Percentiles rank a stretch among this genome's conserved stretches.
Conservation (phyloP, 768 basidiomycete species). For the Leccinum arenicola region DNA sequence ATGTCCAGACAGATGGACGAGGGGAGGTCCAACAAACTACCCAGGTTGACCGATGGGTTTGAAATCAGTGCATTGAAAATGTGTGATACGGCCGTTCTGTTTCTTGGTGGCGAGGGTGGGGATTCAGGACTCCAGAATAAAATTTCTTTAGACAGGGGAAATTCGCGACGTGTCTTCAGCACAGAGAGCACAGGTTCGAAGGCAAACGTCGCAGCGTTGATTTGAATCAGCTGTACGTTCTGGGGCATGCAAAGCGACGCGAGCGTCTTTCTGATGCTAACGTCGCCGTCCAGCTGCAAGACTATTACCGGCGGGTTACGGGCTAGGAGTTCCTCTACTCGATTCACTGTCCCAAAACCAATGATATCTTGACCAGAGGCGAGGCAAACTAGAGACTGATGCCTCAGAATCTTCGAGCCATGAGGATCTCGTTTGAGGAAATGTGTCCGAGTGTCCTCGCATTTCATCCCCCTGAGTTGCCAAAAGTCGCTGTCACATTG, state of each 20-base stretch:
- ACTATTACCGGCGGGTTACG: constrained; percentile 47
- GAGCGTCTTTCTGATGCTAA: constrained; percentile 37
- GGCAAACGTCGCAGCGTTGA: constrained; percentile 58
- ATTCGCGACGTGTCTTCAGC: constrained; percentile 32
- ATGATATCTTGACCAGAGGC: constrained; percentile 48
- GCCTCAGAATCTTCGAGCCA: constrained; percentile 40
- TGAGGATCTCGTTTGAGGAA: constrained; percentile 34
- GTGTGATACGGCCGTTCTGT: constrained; percentile 6
- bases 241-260: constrained; percentile 32
- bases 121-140: constrained; percentile 47
- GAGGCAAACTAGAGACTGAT: constrained; percentile 55
- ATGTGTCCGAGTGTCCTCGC: constrained; percentile 31
- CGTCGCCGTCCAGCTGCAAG: constrained; percentile 48
- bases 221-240: constrained; percentile 46
- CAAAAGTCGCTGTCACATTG: constrained; percentile 34
- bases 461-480: constrained; percentile 29
- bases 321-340: constrained; percentile 53
- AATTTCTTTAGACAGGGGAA: constrained; percentile 52
- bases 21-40: constrained; percentile 32
- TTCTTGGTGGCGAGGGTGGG: not conserved
- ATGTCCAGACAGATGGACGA: constrained; percentile 46
- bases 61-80: constrained; percentile 23
- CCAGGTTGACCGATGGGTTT: constrained; percentile 39
- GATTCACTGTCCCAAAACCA: constrained; percentile 52
- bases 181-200: constrained; percentile 61